These are phyloP conservation scores for Coemansia sp. DNA, from an alignment of 192 early-diverging fungal species.

Conservation along the genomic window DNA sequence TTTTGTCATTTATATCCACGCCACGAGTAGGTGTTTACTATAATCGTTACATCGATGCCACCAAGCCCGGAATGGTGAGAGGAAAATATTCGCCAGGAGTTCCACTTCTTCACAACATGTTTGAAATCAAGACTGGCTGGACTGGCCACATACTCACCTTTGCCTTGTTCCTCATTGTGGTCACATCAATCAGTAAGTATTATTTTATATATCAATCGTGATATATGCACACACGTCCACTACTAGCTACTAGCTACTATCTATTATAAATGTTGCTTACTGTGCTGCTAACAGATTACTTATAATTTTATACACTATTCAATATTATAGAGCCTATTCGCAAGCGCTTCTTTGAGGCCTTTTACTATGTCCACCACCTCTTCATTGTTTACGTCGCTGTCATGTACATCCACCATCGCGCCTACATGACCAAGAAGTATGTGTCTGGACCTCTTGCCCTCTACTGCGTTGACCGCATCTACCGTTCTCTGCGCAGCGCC, in stretches of 20 bases:
- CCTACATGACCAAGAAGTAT: conserved; percentile 59
- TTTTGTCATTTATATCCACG: neutral
- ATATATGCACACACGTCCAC: too few relatives aligned
- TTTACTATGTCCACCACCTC: conserved; percentile 79
- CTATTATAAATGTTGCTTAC: too few relatives aligned
- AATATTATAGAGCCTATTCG: conserved; percentile 45
- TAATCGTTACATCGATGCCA: conserved; percentile 11
- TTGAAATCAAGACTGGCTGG: conserved; percentile 43
- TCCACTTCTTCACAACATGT: conserved; percentile 19
- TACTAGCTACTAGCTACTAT: too few relatives aligned
- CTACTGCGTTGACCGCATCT: conserved; percentile 61
- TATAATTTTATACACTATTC: too few relatives aligned
- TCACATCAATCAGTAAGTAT: conserved; percentile 52
- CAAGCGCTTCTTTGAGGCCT: conserved; percentile 63
- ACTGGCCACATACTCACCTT: conserved; percentile 72
- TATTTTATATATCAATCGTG: too few relatives aligned
- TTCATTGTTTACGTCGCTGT: conserved; percentile 63
- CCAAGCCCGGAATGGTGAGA: conserved; percentile 10
- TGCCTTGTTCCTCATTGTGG: conserved; percentile 56
- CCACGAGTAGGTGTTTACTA: conserved; percentile 37
- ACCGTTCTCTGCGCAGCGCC: conserved; percentile 55
- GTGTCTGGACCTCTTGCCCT: conserved; percentile 53
- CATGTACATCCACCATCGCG: conserved; percentile 66
- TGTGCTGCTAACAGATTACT: too few relatives aligned
- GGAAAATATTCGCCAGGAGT: conserved; percentile 11